phyloP scores from a whole-genome alignment of 2,329 filamentous ascomycete genomes.

The Zymoseptoria pseudotritici region DNA sequence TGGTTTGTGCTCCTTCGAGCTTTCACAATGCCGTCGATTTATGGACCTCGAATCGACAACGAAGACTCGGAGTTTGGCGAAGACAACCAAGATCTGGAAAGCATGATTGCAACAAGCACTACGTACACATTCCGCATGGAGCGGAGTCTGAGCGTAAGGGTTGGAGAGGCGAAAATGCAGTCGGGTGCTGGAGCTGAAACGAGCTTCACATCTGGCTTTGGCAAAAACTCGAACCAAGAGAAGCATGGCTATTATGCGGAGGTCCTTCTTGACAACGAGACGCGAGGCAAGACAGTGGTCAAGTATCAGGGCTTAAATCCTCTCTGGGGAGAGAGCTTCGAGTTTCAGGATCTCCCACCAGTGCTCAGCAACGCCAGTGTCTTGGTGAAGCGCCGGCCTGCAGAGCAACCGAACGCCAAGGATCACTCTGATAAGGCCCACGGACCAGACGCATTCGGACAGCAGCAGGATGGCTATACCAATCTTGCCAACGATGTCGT shows the following conservation, averaged over 20 bases:
- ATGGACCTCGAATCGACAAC: conserved; percentile 47
- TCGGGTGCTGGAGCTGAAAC: conserved; percentile 14
- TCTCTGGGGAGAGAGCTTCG: conserved; percentile 76
- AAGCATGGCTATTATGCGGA: conserved; percentile 69
- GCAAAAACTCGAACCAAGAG: conserved; percentile 14
- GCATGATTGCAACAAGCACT: conserved; percentile 30
- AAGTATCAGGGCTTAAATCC: conserved; percentile 65
- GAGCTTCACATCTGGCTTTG: conserved; percentile 20
- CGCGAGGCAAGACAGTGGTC: conserved; percentile 65
- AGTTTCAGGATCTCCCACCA: conserved; percentile 66
- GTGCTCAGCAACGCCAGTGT: conserved; percentile 62
- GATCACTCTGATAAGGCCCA: conserved; percentile 26
- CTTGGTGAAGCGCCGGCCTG: conserved; percentile 57
- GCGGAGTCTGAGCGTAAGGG: conserved; percentile 50
- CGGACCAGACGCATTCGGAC: conserved; percentile 34
- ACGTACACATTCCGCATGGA: conserved; percentile 62
- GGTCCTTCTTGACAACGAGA: conserved; percentile 70
- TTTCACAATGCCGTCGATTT: conserved; percentile 87
- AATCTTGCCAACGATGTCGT: conserved; percentile 42
- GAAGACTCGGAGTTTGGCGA: conserved; percentile 16
- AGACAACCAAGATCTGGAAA: conserved; percentile 16
- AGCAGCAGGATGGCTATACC: conserved; percentile 35
- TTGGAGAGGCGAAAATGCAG: conserved; percentile 55
- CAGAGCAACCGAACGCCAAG: conserved; percentile 25
- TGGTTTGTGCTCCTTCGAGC: conserved; percentile 91